Conservation (phyloP, 306 rosid species). For the Gastrolobium villosum region DNA sequence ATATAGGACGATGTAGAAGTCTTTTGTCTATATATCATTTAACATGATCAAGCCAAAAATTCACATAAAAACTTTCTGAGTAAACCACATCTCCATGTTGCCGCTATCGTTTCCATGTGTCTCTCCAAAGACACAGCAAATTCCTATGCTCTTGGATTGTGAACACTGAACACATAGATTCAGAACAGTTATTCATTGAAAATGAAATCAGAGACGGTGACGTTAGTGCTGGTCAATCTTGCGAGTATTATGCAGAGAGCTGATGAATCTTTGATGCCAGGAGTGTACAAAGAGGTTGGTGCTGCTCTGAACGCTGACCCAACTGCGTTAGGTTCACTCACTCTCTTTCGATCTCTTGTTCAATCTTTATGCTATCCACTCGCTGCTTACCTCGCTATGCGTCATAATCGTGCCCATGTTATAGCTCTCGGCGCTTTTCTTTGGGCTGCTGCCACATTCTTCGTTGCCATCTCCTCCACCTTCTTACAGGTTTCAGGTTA, state of each 20-base stretch:
- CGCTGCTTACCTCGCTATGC: conserved; percentile 77
- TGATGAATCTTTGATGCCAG: conserved; percentile 83
- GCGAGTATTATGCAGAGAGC: conserved; percentile 83
- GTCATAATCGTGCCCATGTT: conserved; percentile 69
- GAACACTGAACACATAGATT: neutral
- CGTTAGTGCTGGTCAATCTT: conserved; percentile 72
- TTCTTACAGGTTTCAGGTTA: conserved; percentile 61
- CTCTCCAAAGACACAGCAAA: neutral
- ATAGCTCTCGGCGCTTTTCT: conserved; percentile 81
- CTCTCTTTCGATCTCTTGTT: conserved; percentile 81
- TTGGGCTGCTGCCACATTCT: conserved; percentile 80
- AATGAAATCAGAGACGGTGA: conserved; percentile 73
- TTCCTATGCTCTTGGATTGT: neutral
- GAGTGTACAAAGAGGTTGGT: conserved; percentile 83
- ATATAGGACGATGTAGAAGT: no score
- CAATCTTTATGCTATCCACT: conserved; percentile 80
- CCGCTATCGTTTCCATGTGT: neutral
- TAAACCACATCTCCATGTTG: neutral
- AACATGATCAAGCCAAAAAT: no score
- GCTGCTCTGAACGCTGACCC: conserved; percentile 80
- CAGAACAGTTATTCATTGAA: neutral
- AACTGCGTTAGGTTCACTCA: conserved; percentile 81
- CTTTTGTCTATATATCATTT: no score
- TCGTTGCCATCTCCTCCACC: conserved; percentile 73
- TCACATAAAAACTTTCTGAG: no score